Evolutionary conservation across 169 alveolate genomes (phyloP), one percentile per base, ranked within the genome.

Genomic region (Plasmodium gaboni): DNA sequence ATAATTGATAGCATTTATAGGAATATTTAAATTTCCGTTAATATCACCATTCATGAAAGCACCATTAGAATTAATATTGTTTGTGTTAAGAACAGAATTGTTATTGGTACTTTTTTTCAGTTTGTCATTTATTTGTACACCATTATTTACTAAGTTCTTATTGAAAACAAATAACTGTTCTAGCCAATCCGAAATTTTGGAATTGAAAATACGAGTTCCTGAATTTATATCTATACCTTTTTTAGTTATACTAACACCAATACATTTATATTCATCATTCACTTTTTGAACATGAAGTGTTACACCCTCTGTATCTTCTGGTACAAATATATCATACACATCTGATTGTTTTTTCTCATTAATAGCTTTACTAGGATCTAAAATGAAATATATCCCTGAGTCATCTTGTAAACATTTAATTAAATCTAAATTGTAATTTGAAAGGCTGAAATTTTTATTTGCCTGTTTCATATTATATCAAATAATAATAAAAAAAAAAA

Each of bases 131-230:
- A 12, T 59, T 38, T 42, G 53, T 9, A 19, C 17, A 24, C 55
- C 61, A 65, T 42, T 67, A 44, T n/a, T 51, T 42, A 72, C 8
- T 65, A 88, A 78, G 3, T 65, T 71, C 22, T 68, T 73, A 51
- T 78, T 88, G 48, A 72, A 78, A 60, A 72, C 44, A 60, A 72
- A 68, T 5, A 88, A 74, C 19, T 78, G 89, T n/a, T 78, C 87
- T 68, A 88, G 15, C 90, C 89, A 78, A 61, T 88, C 90, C 15
- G 90, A 74, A 19, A 88, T 71, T n/a, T 78, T 88, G 24, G 90
- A 48, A 42, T 70, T 88, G 57, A 88, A 78, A 44, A 78, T 88
- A 28, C 74, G 51, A 7, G 87, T 73, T 3, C 89, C 90, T 46
- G 90, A 72, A 38, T 78, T 88, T 24, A 73, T 78, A 28, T 78